Base-by-base conservation (phyloP, 345 rosid genomes). In the Arabidopsis arenosa region DNA sequence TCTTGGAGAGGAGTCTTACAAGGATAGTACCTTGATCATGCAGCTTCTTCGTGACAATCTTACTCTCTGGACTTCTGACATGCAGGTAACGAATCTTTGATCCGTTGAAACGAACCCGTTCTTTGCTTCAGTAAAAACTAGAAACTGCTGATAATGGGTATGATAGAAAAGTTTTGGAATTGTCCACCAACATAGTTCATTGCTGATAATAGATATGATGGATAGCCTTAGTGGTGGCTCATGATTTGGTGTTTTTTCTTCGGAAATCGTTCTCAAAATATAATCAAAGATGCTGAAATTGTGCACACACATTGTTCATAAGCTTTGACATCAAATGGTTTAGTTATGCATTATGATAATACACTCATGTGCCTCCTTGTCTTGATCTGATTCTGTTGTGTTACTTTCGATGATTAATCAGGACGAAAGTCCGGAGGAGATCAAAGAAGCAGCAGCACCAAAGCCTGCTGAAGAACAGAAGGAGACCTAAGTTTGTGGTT, bases 21-120 rank as follows among this genome's bases (percentile, higher is more conserved):
- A 91, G 86, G 98, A 93, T 56, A 93, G 92, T 85, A 90, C 96
- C 52, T 83, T 93, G 87, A 93, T 93, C 83, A 93, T 89, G 98
- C 98, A 93, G 83, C 98, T 93, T 75, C 96, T 93, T 21, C 93
- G 97, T 21, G 98, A 93, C 73, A 93, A 93, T 58, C 98, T 93
- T 79, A 93, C 98, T 35, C 81, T 93, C 56, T 91, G 97, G 98
- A 93, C 98, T 45, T 93, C 98, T 43, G 96, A 93, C 75, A 89
- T 93, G 93, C 98, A 90, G 98, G 98, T 93, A 89, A 43, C n/a
- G 61, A 23, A 49, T 14, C 28, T 63, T 76, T 8, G 5, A 44
- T 69, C 18, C 59, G 4, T 10, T 49, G 30, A 14, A 52, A 68
- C 54, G 30, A 14, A 52, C 40, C 39, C 7, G 44, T 26, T 26